Conservation (phyloP, 2,329 filamentous ascomycete genomes). For the Lecanosticta acicola region DNA sequence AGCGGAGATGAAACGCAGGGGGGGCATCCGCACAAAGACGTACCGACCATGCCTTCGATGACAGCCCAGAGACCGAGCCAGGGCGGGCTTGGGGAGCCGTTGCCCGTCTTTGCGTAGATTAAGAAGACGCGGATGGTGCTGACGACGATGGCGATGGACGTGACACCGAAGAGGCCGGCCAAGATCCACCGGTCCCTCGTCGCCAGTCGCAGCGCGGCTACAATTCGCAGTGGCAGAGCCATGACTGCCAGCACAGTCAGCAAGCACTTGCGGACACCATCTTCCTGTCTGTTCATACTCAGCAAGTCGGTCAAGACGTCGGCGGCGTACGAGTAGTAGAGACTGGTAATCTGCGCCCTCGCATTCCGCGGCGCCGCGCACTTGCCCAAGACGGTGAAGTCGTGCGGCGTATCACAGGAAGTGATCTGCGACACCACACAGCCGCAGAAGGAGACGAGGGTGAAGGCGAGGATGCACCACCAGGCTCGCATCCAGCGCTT, state of each 20-base stretch:
- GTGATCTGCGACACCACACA: slow-evolving; percentile 6
- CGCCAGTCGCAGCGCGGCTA: slow-evolving; percentile 6
- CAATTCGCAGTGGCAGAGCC: slow-evolving; percentile 8
- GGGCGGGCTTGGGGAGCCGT: slow-evolving; percentile 6
- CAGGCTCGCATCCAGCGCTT: slow-evolving; percentile 4
- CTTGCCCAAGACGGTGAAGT: slow-evolving; percentile 5
- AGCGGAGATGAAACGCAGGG: neutral
- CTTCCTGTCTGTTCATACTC: neutral
- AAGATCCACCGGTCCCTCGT: slow-evolving; percentile 7
- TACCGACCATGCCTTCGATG: slow-evolving; percentile 12
- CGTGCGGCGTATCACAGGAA: slow-evolving; percentile 3
- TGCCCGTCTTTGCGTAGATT: slow-evolving; percentile 9
- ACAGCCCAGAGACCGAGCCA: slow-evolving; percentile 12
- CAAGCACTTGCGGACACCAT: neutral
- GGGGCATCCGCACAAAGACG: neutral
- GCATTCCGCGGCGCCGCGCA: neutral
- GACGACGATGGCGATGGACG: slow-evolving; percentile 5
- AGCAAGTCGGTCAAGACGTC: slow-evolving; percentile 9
- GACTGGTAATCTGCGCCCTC: slow-evolving; percentile 7
- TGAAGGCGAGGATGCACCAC: slow-evolving; percentile 8
- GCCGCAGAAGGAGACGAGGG: slow-evolving; percentile 5
- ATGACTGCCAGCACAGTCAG: slow-evolving; percentile 7
- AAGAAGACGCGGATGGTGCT: slow-evolving; percentile 9
- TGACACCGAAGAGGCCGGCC: slow-evolving; percentile 7
- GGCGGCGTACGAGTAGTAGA: slow-evolving; percentile 10